Percentiles rank a stretch among this genome's conserved stretches.
Evolutionary conservation across 257 asterid species (phyloP).

Genomic region (Nicotiana benthamiana): DNA sequence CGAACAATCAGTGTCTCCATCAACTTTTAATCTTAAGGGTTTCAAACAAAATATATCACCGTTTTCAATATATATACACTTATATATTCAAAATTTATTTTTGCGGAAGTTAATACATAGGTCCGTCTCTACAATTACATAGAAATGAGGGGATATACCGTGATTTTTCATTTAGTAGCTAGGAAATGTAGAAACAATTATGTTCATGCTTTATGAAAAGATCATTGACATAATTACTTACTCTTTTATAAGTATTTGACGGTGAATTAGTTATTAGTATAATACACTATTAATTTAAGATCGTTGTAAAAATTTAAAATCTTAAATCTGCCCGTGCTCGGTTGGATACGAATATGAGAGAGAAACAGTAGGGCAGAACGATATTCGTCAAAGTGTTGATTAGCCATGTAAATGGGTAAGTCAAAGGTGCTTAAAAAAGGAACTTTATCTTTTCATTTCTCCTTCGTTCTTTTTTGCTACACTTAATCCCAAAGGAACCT

Average conservation of each 20-base stretch:
- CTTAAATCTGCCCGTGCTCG: too few relatives aligned
- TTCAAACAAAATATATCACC: too few relatives aligned
- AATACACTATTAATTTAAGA: too few relatives aligned
- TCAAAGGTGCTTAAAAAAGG: background rate
- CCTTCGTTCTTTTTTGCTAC: background rate
- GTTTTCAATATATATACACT: fast-evolving
- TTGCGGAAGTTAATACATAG: too few relatives aligned
- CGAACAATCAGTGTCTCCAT: too few relatives aligned
- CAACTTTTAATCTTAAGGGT: too few relatives aligned
- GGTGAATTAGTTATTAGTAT: too few relatives aligned
- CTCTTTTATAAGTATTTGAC: too few relatives aligned
- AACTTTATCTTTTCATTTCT: background rate
- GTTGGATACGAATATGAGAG: background rate
- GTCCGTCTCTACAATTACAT: too few relatives aligned
- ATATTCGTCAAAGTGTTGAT: background rate
- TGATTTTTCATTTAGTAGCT: background rate
- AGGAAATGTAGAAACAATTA: background rate
- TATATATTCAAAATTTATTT: too few relatives aligned
- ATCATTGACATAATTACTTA: too few relatives aligned
- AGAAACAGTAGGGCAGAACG: background rate
- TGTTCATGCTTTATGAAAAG: background rate
- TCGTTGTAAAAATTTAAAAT: too few relatives aligned
- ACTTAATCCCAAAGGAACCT: background rate
- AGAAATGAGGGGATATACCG: background rate
- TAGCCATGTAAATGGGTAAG: background rate